phyloP scores from a whole-genome alignment of 805 yeast genomes.

The Metschnikowia noctiluminum region DNA sequence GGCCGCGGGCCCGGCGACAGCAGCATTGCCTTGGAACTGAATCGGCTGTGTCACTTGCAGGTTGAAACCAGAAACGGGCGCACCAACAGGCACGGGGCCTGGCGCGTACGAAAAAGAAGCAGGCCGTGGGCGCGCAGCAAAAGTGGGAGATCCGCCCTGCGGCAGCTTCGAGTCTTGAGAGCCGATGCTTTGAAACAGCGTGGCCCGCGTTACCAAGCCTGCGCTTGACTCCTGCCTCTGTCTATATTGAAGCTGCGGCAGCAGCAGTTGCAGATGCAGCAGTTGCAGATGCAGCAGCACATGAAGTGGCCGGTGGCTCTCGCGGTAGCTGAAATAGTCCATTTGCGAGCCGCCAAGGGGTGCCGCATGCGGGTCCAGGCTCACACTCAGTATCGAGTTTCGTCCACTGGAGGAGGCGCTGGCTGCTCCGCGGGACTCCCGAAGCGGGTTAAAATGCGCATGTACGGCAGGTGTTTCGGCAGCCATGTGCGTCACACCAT shows the following conservation, averaged over 20 bases:
- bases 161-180: slow-evolving; percentile 7
- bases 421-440: too few species aligned
- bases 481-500: not conserved
- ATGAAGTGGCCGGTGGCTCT: slow-evolving; percentile 3
- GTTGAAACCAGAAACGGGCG: not conserved
- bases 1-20: not conserved
- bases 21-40: not conserved
- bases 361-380: slow-evolving; percentile 5
- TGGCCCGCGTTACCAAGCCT: slow-evolving; percentile 5
- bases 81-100: slow-evolving; percentile 1
- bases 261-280: slow-evolving; percentile 10
- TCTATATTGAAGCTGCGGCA: slow-evolving; percentile 9
- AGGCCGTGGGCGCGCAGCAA: slow-evolving; percentile 11
- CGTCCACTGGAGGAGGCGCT: slow-evolving; percentile 5
- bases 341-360: not conserved
- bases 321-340: slow-evolving; percentile 10
- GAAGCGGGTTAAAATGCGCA: too few species aligned
- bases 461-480: not conserved
- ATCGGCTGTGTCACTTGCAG: not conserved
- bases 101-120: slow-evolving; percentile 8
- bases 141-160: slow-evolving; percentile 7
- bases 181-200: slow-evolving; percentile 8
- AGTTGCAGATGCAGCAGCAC: slow-evolving; percentile 7
- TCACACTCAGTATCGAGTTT: slow-evolving; percentile 4
- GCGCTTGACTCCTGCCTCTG: slow-evolving; percentile 3